Evolutionary conservation across 352 stramenopile species (phyloP).

Genomic region (Hyaloperonospora brassicae): DNA sequence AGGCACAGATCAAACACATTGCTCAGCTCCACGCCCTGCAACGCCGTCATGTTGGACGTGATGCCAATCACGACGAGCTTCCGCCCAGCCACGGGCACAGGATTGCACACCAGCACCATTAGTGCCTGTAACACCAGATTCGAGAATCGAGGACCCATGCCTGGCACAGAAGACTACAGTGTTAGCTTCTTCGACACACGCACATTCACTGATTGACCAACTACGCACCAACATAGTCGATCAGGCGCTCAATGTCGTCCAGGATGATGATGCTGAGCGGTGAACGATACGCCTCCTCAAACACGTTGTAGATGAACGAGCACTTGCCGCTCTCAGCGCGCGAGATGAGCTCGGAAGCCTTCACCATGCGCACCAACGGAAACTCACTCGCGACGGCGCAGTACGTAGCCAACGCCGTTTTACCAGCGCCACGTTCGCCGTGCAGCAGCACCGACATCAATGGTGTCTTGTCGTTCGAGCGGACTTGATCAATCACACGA

Average conservation of each 20-base stretch:
- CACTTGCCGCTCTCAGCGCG: conserved; percentile 92
- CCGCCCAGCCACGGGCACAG: conserved; percentile 86
- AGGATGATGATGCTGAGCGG: conserved; percentile 98
- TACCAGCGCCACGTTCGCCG: conserved; percentile 89
- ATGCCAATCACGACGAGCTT: conserved; percentile 96
- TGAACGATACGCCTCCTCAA: conserved; percentile 97
- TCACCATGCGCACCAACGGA: conserved; percentile 96
- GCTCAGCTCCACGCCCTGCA: conserved; percentile 90
- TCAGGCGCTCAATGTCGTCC: conserved; percentile 98
- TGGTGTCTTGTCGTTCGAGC: conserved; percentile 91
- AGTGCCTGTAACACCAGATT: conserved; percentile 98
- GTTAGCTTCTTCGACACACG: conserved; percentile 6
- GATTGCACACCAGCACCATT: conserved; percentile 97
- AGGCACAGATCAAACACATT: conserved; percentile 93
- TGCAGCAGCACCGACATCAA: conserved; percentile 97
- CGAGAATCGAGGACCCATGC: conserved; percentile 94
- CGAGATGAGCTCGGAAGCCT: conserved; percentile 96
- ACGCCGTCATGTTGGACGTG: conserved; percentile 86
- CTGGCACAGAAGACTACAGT: conserved; percentile 17
- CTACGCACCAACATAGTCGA: conserved; percentile 90
- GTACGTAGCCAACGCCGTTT: conserved; percentile 96
- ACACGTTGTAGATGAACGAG: conserved; percentile 90
- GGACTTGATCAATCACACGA: conserved; percentile 92
- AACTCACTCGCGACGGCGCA: conserved; percentile 94
- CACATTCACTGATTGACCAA: neutral